phyloP scores from a whole-genome alignment of 305 asterid species.

The Fraxinus angustifolia region DNA sequence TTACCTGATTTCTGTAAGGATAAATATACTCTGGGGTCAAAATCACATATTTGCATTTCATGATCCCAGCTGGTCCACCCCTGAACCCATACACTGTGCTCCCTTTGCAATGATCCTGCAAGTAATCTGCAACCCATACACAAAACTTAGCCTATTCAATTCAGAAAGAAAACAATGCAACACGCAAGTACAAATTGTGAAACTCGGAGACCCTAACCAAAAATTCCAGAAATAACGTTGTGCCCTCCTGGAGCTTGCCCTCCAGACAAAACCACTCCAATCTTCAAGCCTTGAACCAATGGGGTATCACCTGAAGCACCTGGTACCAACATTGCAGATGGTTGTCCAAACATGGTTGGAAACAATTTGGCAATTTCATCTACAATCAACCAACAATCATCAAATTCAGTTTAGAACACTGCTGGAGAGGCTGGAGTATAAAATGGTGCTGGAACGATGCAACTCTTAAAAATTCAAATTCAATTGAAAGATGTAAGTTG shows the following conservation, averaged over 20 bases:
- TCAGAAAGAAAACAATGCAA: neutral
- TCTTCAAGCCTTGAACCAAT: constrained; percentile 48
- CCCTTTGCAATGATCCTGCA: constrained; percentile 88
- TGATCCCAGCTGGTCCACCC: constrained; percentile 97
- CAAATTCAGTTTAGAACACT: constrained; percentile 9
- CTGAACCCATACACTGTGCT: constrained; percentile 91
- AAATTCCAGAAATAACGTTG: constrained; percentile 94
- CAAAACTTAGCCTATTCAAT: constrained; percentile 14
- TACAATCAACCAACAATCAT: constrained; percentile 35
- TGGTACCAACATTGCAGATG: constrained; percentile 71
- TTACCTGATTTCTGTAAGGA: constrained; percentile 94
- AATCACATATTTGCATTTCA: constrained; percentile 77
- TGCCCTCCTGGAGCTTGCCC: constrained; percentile 99
- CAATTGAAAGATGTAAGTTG: neutral
- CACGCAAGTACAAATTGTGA: neutral
- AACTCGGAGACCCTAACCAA: constrained; percentile 44
- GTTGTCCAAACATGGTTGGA: constrained; percentile 83
- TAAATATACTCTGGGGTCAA: constrained; percentile 76
- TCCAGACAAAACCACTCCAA: constrained; percentile 93
- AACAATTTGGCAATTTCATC: constrained; percentile 93
- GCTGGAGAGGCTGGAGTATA: neutral
- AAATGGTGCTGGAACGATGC: neutral
- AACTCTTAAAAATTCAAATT: neutral
- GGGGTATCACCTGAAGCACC: constrained; percentile 38
- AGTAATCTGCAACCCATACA: constrained; percentile 56